phyloP scores from a whole-genome alignment of 257 asterid species.

The Haberlea rhodopensis region DNA sequence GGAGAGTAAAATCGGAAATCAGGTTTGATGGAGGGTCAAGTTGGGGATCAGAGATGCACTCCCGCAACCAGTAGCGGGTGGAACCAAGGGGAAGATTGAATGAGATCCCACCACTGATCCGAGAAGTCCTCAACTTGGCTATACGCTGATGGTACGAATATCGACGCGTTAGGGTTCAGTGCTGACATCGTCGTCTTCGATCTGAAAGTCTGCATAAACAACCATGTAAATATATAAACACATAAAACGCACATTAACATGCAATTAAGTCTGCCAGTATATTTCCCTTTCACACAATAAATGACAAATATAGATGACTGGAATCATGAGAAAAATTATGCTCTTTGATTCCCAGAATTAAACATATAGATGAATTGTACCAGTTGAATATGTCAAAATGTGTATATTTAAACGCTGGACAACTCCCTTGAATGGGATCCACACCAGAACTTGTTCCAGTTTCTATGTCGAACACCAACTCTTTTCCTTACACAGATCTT shows the following conservation, averaged over 20 bases:
- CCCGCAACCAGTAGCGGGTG: constrained; percentile 73
- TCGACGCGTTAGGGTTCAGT: constrained; percentile 73
- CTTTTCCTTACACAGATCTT: too few relatives aligned
- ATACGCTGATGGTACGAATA: constrained; percentile 59
- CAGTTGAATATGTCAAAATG: too few relatives aligned
- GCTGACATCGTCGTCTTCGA: constrained; percentile 51
- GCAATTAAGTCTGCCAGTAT: too few relatives aligned
- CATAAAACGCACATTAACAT: not conserved
- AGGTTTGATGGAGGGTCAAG: constrained; percentile 26
- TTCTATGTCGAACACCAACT: too few relatives aligned
- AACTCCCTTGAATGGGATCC: too few relatives aligned
- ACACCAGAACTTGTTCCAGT: too few relatives aligned
- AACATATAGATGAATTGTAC: too few relatives aligned
- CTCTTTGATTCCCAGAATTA: too few relatives aligned
- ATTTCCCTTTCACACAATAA: too few relatives aligned
- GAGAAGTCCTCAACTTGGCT: constrained; percentile 80
- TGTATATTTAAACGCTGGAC: too few relatives aligned
- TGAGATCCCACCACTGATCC: constrained; percentile 80
- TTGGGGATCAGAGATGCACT: constrained; percentile 57
- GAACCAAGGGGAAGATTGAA: constrained; percentile 67
- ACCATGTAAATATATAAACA: not conserved
- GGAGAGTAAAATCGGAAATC: constrained; percentile 19
- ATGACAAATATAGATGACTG: too few relatives aligned
- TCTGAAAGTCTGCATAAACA: constrained; percentile 18
- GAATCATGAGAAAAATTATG: too few relatives aligned